Conservation (phyloP, 805 yeast genomes). For the Kodamaea kaohsiungensis region DNA sequence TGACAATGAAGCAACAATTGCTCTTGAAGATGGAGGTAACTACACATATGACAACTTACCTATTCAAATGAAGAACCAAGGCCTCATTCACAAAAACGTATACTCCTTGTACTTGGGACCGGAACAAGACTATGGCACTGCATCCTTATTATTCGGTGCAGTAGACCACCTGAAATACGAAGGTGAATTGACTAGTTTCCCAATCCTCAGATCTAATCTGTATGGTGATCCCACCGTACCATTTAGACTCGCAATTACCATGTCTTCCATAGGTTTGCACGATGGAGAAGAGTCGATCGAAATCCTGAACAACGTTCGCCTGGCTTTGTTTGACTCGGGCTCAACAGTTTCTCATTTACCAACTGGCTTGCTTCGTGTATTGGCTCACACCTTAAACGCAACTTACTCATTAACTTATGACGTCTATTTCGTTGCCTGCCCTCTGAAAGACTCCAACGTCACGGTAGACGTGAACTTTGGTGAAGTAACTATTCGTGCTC, state of each 20-base stretch:
- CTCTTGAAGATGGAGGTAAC: slow-evolving; percentile 10
- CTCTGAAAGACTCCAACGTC: slow-evolving; percentile 17
- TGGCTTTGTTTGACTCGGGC: slow-evolving; percentile 38
- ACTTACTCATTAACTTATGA: slow-evolving; percentile 41
- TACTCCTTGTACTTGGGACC: slow-evolving; percentile 40
- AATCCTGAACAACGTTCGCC: slow-evolving; percentile 17
- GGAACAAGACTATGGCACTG: slow-evolving; percentile 24
- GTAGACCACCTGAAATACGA: slow-evolving; percentile 43
- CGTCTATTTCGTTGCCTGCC: slow-evolving; percentile 49
- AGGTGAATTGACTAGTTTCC: slow-evolving; percentile 34
- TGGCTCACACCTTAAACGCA: slow-evolving; percentile 44
- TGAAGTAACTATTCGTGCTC: slow-evolving; percentile 55
- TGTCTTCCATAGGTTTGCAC: slow-evolving; percentile 38
- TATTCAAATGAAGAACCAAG: slow-evolving; percentile 30
- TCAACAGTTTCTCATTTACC: slow-evolving; percentile 47
- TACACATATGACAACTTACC: slow-evolving; percentile 43
- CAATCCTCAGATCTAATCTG: slow-evolving; percentile 43
- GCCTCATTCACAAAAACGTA: slow-evolving; percentile 32
- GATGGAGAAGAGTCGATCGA: slow-evolving; percentile 10
- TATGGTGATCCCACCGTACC: slow-evolving; percentile 35
- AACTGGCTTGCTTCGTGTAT: slow-evolving; percentile 24
- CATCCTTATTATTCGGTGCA: slow-evolving; percentile 44
- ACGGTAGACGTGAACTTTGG: slow-evolving; percentile 53
- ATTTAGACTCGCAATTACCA: slow-evolving; percentile 49
- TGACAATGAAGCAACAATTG: slow-evolving; percentile 14